Evolutionary conservation across 2,329 filamentous ascomycete species (phyloP), one percentile per base, ranked within the genome.

Genomic region (Cyphellophora europaea): DNA sequence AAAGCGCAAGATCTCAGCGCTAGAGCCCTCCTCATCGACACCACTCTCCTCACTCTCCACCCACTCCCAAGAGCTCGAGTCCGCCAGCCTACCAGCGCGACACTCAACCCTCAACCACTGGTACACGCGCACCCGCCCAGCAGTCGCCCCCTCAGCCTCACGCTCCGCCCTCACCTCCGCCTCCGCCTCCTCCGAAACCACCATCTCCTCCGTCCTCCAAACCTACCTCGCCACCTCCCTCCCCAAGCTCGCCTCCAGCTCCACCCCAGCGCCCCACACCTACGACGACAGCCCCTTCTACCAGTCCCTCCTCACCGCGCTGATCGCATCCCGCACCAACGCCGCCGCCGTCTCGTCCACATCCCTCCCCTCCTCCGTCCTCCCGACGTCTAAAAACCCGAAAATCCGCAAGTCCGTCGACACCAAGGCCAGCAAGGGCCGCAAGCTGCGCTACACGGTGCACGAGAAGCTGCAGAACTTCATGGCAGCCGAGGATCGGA

Each of bases 401-500:
- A 53, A 54, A 18, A 51, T 59, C 11, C 59, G 63, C 43, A 93
- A 89, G 67, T 82, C 82, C 61, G 83, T 96, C 4, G 91, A 98
- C 57, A 88, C 88, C 13, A 91, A 88, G 56, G 91, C 91, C 1
- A 93, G 85, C 56, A 96, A 96, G 62, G 91, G 91, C 5, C 71
- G 91, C 32, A 95, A 95, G 65, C 74, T 98, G 71, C 73, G 86
- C 25, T 98, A 89, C 61, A 91, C 84, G 11, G 86, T 95, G 30
- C 88, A 96, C 54, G 89, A 96, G 65, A 96, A 96, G 66, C 61
- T 98, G 53, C 85, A 94, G 63, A 95, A 95, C 58, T 96, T 96
- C 54, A 95, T 95, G 87, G 88, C 88, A 8, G 79, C 87, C 0
- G 48, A 50, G 27, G 46, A 46, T 19, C 35, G 95, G 56, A 83